Percentiles rank a stretch among this genome's conserved stretches.
Conservation (phyloP, 2,329 filamentous ascomycete genomes). For the Aspergillus fumigatus region DNA sequence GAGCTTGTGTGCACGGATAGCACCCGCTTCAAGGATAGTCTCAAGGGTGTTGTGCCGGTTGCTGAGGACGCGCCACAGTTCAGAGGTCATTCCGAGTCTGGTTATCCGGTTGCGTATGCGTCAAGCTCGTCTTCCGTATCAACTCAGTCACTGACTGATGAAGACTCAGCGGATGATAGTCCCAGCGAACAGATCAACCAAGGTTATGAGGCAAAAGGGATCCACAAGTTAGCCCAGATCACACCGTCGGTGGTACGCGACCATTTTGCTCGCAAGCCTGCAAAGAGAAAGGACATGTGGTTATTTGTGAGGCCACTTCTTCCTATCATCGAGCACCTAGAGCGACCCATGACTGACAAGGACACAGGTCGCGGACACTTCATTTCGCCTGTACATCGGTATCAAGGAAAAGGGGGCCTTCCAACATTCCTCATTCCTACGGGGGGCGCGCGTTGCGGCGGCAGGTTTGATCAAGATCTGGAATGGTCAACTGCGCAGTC, state of each 20-base stretch:
- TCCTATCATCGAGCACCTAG: neutral
- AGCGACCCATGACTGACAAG: neutral
- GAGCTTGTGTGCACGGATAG: slow-evolving; percentile 70
- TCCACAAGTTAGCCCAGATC: slow-evolving; percentile 61
- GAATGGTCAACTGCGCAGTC: slow-evolving; percentile 67
- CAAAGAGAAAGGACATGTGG: slow-evolving; percentile 84
- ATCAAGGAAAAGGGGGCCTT: slow-evolving; percentile 87
- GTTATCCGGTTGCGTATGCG: slow-evolving; percentile 19
- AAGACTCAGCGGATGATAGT: slow-evolving; percentile 9
- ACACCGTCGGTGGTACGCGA: slow-evolving; percentile 71
- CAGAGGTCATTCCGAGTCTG: slow-evolving; percentile 28
- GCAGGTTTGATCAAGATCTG: slow-evolving; percentile 84
- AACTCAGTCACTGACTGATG: neutral
- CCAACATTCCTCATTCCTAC: slow-evolving; percentile 85
- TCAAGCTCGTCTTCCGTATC: slow-evolving; percentile 18
- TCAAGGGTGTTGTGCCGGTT: slow-evolving; percentile 65
- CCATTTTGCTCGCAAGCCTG: slow-evolving; percentile 66
- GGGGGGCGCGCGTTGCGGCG: slow-evolving; percentile 73
- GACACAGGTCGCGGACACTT: slow-evolving; percentile 60
- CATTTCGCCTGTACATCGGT: slow-evolving; percentile 74
- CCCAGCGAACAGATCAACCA: slow-evolving; percentile 61
- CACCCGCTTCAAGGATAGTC: slow-evolving; percentile 67
- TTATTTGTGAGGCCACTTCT: slow-evolving; percentile 61
- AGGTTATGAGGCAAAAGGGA: slow-evolving; percentile 57
- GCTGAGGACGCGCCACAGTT: slow-evolving; percentile 59